phyloP scores from a whole-genome alignment of 2,329 filamentous ascomycete genomes.

The Leptosphaerulina australis region DNA sequence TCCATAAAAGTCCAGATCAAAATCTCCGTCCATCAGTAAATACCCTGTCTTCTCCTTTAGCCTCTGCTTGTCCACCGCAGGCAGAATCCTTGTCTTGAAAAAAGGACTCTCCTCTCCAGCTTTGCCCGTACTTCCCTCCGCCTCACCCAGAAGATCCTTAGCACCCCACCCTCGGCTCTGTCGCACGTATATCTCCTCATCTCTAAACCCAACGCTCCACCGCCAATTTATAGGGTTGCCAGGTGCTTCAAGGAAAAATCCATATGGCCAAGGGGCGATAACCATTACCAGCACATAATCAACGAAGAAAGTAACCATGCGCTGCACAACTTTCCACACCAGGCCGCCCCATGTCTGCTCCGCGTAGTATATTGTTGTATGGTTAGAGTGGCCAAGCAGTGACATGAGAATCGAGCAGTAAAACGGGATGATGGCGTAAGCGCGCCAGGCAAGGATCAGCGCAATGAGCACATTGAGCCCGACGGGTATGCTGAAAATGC shows the following conservation, averaged over 20 bases:
- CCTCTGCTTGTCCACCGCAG: conserved; percentile 70
- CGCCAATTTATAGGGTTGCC: conserved; percentile 74
- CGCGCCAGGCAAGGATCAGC: conserved; percentile 69
- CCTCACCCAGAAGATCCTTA: conserved; percentile 58
- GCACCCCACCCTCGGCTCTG: conserved; percentile 75
- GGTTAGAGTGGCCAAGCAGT: conserved; percentile 68
- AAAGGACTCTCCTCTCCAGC: conserved; percentile 60
- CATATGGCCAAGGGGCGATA: conserved; percentile 55
- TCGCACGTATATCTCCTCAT: conserved; percentile 80
- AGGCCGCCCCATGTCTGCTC: conserved; percentile 61
- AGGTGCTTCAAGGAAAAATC: conserved; percentile 66
- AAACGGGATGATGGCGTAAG: conserved; percentile 71
- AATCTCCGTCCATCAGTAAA: conserved; percentile 80
- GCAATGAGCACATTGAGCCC: conserved; percentile 74
- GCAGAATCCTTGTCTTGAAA: conserved; percentile 66
- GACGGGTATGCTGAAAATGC: conserved; percentile 81
- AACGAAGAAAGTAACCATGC: conserved; percentile 70
- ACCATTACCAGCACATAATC: conserved; percentile 67
- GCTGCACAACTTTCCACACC: conserved; percentile 61
- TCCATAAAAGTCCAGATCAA: conserved; percentile 83
- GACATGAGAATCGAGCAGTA: conserved; percentile 73
- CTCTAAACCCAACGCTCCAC: conserved; percentile 74
- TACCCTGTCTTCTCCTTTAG: conserved; percentile 84
- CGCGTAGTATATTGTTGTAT: conserved; percentile 66
- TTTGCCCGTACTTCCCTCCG: conserved; percentile 53